Base-by-base conservation (phyloP, 345 rosid genomes). In the Zanthoxylum bungeanum region DNA sequence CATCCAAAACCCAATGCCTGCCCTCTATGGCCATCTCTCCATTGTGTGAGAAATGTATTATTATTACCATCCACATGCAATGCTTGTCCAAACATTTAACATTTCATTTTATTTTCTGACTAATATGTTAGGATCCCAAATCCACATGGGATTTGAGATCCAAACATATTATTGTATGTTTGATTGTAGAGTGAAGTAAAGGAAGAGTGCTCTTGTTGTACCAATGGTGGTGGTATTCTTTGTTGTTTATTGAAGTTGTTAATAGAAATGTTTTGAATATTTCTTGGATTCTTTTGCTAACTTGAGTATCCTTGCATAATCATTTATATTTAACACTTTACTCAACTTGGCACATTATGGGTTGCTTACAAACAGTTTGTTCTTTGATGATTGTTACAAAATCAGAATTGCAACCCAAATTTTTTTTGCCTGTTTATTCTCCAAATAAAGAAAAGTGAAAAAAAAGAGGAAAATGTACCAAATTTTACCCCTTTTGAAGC, bases 251-350 rank as follows among this genome's bases (percentile, higher is more conserved):
- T 66, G 61, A 68, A 25, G 71, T 7, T 6, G 33, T 21, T 68
- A 16, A 39, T 21, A 36, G 9, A 34, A 47, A 50, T 6, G 19
- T 17, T 24, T n/a, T 68, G 62, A 28, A 56, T 37, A 2, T 69
- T 27, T 69, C 72, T 69, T 69, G 64, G 63, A 69, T 69, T 69
- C 72, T 40, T 22, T 11, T 10, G 25, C 53, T 27, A 1, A 65
- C n/a, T 25, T 56, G 21, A 64, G 19, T 5, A 37, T 6, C 27
- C 27, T 53, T 68, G 25, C 14, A 61, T 22, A 10, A 61, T 62
- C 21, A 62, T 62, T 40, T 5, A 30, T 4, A 1, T 5, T 3
- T 21, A 40, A 27, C 39, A 36, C 66, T 62, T 16, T 14, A 24
- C 51, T 62, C 51, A 40, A 39, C 39, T n/a, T 37, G 31, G 50